Evolutionary conservation across 2,329 filamentous ascomycete species (phyloP).

Genomic region (Penicillium glabrum): DNA sequence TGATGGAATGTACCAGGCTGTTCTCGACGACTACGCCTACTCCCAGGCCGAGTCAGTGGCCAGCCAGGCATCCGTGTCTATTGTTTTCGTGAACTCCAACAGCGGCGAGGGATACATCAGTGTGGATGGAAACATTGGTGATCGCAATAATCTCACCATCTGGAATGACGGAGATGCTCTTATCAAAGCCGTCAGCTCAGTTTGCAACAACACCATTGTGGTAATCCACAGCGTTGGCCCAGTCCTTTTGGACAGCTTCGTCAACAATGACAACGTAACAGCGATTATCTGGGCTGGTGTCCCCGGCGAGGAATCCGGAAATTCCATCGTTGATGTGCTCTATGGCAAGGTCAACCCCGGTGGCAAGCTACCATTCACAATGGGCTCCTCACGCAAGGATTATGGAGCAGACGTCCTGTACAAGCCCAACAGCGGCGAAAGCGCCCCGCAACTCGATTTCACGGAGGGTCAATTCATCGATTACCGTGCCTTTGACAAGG

Average conservation of each 20-base stretch:
- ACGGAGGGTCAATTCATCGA: slow-evolving; percentile 56
- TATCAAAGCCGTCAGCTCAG: slow-evolving; percentile 70
- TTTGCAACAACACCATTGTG: slow-evolving; percentile 82
- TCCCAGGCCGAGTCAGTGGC: slow-evolving; percentile 50
- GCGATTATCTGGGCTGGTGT: slow-evolving; percentile 63
- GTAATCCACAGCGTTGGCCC: slow-evolving; percentile 75
- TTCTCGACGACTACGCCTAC: slow-evolving; percentile 23
- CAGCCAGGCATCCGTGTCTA: slow-evolving; percentile 68
- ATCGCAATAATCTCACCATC: slow-evolving; percentile 53
- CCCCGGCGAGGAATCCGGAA: slow-evolving; percentile 12
- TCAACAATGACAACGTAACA: slow-evolving; percentile 71
- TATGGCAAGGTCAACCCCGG: slow-evolving; percentile 12
- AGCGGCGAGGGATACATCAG: slow-evolving; percentile 9
- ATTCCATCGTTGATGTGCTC: slow-evolving; percentile 12
- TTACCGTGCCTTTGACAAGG: slow-evolving; percentile 47
- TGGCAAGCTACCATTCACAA: slow-evolving; percentile 10
- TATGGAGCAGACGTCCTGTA: slow-evolving; percentile 36
- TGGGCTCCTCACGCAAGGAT: slow-evolving; percentile 1
- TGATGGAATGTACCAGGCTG: slow-evolving; percentile 10
- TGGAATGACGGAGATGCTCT: slow-evolving; percentile 79
- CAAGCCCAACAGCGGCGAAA: neutral
- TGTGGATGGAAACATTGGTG: slow-evolving; percentile 23
- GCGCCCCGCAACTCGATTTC: slow-evolving; percentile 53
- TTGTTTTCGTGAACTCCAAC: slow-evolving; percentile 9
- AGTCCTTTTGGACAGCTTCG: slow-evolving; percentile 51